Evolutionary conservation across 495 filamentous ascomycete genomes (phyloP), one percentile per base, ranked within the genome.

Genomic region (Thermothielavioides terrestris): DNA sequence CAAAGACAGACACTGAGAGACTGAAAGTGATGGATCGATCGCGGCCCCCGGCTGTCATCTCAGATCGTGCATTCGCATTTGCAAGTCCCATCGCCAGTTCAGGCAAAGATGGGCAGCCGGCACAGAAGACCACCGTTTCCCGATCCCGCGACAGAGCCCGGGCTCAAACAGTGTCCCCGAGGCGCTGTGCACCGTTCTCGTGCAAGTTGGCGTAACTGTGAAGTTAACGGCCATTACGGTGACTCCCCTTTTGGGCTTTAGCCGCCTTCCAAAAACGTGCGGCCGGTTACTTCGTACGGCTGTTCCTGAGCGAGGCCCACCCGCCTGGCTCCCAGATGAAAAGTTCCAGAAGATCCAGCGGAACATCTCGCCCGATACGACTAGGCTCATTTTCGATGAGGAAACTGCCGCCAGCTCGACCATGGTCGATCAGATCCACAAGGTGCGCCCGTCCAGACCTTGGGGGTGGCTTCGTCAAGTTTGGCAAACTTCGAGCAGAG

Each of bases 331-430:
- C 37, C 49, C 50, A 49, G 53, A 53, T 56, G 52, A 41, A 56
- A 54, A 59, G 56, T 56, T 59, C 53, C 36, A 56, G 49, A 50
- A 54, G 31, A 44, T 45, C 45, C 51, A 44, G 45, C 36, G 46
- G 26, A 30, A 51, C 48, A 51, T 41, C 37, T 40, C 42, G 31
- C 34, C 46, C 52, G 53, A 56, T 56, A 46, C 36, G 36, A n/a
- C 57, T 50, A 56, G 38, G 21, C 53, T 46, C 37, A 25, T 53
- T 47, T 21, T n/a, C n/a, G n/a, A n/a, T n/a, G 14, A 44, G 46
- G 35, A 21, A 21, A 20, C 44, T 42, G 15, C 44, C 23, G 32
- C 46, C 18, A n/a, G 21, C n/a, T 36, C 22, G 20, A 14, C 41
- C 40, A 2, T 46, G 38, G 43, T 44, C 28, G 36, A 40, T 26